phyloP scores from a whole-genome alignment of 257 asterid genomes.

The Asclepias syriaca region DNA sequence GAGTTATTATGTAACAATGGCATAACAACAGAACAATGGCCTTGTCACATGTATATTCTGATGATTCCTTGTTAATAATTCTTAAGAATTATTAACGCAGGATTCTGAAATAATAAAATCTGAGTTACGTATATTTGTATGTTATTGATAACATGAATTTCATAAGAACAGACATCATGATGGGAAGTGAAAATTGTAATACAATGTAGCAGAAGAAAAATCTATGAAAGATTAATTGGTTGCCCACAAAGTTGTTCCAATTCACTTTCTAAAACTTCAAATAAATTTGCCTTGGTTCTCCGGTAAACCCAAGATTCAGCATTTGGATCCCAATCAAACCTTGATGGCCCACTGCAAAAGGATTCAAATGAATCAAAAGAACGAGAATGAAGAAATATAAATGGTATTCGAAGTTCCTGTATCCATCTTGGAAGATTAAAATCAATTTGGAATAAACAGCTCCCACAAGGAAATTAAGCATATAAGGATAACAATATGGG shows the following conservation, averaged over 20 bases:
- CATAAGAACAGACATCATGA: neutral
- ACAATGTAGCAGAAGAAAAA: neutral
- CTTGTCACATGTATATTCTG: neutral
- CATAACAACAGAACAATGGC: neutral
- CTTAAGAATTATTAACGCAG: neutral
- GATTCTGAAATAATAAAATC: too few relatives aligned
- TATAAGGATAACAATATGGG: neutral
- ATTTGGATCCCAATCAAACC: constrained; percentile 80
- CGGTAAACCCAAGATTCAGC: constrained; percentile 68
- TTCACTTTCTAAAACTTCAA: constrained; percentile 53
- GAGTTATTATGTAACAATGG: neutral
- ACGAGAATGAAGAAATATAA: neutral
- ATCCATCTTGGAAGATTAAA: neutral
- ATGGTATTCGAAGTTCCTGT: too few relatives aligned
- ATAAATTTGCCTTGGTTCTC: constrained; percentile 49
- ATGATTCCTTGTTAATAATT: neutral
- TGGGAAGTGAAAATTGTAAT: neutral
- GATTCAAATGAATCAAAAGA: constrained; percentile 4
- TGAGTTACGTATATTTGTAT: neutral
- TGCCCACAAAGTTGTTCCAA: constrained; percentile 59
- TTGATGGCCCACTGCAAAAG: constrained; percentile 78
- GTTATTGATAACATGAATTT: neutral
- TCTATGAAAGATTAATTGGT: constrained; percentile 45
- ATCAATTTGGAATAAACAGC: neutral
- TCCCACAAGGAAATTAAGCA: neutral